A percentile compares a stretch with the other conserved stretches of the same genome.
Conservation (phyloP, 2,329 filamentous ascomycete genomes). For the Periglandula ipomoeae region DNA sequence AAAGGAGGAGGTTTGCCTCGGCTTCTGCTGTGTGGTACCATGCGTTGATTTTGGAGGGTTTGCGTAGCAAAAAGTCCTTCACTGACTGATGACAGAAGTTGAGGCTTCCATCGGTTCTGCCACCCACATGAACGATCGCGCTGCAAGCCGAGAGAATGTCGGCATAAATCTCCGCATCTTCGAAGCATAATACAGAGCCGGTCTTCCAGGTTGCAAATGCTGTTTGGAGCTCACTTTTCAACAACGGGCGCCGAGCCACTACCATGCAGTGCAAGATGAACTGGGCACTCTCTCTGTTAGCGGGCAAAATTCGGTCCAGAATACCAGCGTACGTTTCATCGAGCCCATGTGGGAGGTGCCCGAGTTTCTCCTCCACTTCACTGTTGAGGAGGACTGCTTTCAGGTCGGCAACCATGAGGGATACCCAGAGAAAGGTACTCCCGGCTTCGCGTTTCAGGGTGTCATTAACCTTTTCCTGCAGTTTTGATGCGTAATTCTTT, state of each 20-base stretch:
- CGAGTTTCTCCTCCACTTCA: conserved; percentile 1
- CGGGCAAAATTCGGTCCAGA: conserved; percentile 1
- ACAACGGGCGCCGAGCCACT: conserved; percentile 1
- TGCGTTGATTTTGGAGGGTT: background rate
- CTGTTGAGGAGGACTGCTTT: background rate
- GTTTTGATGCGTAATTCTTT: background rate
- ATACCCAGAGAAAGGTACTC: conserved; percentile 9
- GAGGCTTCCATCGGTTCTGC: conserved; percentile 3
- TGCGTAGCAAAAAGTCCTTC: conserved; percentile 8
- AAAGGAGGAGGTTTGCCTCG: conserved; percentile 4
- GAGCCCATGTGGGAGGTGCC: conserved; percentile 6
- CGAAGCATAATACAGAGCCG: background rate
- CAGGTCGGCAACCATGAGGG: conserved; percentile 5
- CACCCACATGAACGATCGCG: conserved; percentile 3
- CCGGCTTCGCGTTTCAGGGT: conserved; percentile 1
- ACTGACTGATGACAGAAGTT: conserved; percentile 10
- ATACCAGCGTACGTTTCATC: conserved; percentile 6
- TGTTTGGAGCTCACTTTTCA: conserved; percentile 3
- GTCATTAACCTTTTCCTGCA: background rate
- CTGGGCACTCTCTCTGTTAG: conserved; percentile 1
- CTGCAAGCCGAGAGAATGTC: conserved; percentile 7
- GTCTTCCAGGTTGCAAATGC: conserved; percentile 6
- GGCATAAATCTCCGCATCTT: conserved; percentile 6
- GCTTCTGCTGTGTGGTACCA: conserved; percentile 7
- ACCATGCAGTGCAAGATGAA: conserved; percentile 9